Conservation (phyloP, 2,329 filamentous ascomycete species). For the Akanthomyces muscarius region DNA sequence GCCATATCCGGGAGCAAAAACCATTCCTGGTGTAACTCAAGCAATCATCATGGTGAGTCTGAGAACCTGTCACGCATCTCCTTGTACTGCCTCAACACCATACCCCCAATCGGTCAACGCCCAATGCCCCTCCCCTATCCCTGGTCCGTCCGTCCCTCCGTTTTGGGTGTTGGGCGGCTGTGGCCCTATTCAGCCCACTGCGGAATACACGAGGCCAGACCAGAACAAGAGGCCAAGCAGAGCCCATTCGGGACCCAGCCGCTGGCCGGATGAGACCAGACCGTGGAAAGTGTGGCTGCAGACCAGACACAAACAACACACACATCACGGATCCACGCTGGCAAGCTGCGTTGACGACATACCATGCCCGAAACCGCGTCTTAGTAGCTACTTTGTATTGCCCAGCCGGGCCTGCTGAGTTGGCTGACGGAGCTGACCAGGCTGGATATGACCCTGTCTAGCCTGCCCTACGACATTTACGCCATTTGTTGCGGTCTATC, state of each 20-base stretch:
- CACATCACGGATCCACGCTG: background rate
- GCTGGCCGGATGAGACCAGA: slow-evolving; percentile 12
- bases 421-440: slow-evolving; percentile 1
- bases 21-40: background rate
- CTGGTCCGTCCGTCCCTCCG: background rate
- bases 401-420: background rate
- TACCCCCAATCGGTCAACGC: background rate
- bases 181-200: background rate
- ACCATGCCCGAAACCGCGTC: background rate
- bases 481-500: background rate
- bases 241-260: background rate
- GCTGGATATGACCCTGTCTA: slow-evolving; percentile 3
- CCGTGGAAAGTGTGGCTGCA: slow-evolving; percentile 3
- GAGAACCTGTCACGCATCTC: background rate
- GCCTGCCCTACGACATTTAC: slow-evolving; percentile 4
- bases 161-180: background rate
- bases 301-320: slow-evolving; percentile 3
- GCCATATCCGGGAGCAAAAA: background rate
- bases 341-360: background rate
- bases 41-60: slow-evolving; percentile 12
- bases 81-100: background rate
- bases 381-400: background rate
- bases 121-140: background rate
- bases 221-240: background rate
- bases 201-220: background rate